A percentile compares a stretch with the other conserved stretches of the same genome.
phyloP scores from a whole-genome alignment of 768 basidiomycete genomes.

The Leccinum rimulosum region DNA sequence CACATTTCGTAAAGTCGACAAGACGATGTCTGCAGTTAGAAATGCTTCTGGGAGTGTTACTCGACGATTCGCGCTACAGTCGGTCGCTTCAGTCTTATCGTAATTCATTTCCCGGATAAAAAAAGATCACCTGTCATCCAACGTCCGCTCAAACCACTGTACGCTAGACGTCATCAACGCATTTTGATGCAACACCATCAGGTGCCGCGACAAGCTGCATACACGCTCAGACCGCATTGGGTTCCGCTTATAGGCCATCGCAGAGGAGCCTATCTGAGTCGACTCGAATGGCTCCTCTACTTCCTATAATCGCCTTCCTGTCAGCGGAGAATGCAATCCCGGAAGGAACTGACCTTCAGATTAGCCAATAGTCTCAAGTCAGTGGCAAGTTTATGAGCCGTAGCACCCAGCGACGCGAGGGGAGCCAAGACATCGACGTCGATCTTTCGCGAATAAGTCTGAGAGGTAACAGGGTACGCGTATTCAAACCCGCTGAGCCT shows the following conservation, averaged over 20 bases:
- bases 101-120: not conserved
- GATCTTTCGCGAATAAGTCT: conserved; percentile 98
- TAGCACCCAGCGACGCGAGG: conserved; percentile 86
- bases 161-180: conserved; percentile 91
- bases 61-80: conserved; percentile 84
- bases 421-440: conserved; percentile 91
- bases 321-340: conserved; percentile 3
- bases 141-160: conserved; percentile 98
- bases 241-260: conserved; percentile 99
- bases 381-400: conserved; percentile 97
- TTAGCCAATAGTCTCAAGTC: conserved; percentile 93
- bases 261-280: conserved; percentile 95
- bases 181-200: conserved; percentile 96
- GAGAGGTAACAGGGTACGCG: conserved; percentile 96
- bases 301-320: conserved; percentile 50
- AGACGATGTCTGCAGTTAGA: conserved; percentile 93
- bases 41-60: conserved; percentile 97
- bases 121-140: conserved; percentile 79
- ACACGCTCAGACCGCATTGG: conserved; percentile 99
- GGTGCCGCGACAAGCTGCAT: conserved; percentile 92
- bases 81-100: conserved; percentile 6
- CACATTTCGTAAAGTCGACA: conserved; percentile 94
- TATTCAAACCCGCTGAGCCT: conserved; percentile 90
- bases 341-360: conserved; percentile 59
- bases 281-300: conserved; percentile 99